Evolutionary conservation across 1,139 yeast genomes (phyloP).

Genomic region (Chernovozyma aurita): DNA sequence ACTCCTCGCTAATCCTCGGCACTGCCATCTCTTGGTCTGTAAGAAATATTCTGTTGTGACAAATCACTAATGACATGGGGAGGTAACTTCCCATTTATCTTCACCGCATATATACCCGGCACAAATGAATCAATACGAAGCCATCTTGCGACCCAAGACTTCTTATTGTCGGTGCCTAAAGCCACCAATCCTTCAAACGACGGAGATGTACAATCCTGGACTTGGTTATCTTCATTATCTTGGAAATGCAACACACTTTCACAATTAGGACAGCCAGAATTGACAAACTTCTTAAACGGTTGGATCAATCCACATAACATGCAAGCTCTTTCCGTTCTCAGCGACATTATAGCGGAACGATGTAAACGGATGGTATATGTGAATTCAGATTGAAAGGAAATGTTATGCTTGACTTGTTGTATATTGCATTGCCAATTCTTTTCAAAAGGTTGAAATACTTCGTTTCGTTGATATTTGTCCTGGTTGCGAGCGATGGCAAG

Average conservation of each 20-base stretch:
- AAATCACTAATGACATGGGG: conserved; percentile 75
- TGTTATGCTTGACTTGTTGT: no score
- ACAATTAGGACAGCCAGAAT: conserved; percentile 96
- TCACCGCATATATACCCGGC: conserved; percentile 90
- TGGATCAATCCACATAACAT: conserved; percentile 95
- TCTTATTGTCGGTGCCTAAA: conserved; percentile 70
- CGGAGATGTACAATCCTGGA: conserved; percentile 92
- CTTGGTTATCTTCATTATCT: conserved; percentile 77
- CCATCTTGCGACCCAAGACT: conserved; percentile 98
- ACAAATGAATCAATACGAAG: conserved; percentile 84
- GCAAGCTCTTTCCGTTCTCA: conserved; percentile 86
- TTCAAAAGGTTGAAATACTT: neutral
- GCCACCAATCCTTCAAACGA: conserved; percentile 96
- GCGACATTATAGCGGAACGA: conserved; percentile 39
- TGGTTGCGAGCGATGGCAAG: neutral
- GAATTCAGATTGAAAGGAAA: no score
- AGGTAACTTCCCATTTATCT: conserved; percentile 88
- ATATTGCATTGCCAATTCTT: no score
- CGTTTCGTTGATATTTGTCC: neutral
- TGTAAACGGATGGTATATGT: no score
- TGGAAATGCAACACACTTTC: conserved; percentile 77
- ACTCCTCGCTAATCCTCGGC: conserved; percentile 81
- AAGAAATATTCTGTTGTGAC: conserved; percentile 68
- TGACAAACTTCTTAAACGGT: conserved; percentile 66
- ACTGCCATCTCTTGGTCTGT: conserved; percentile 95